Evolutionary conservation across 73 alveolate species (phyloP).

Genomic region (Paramecium bursaria): DNA sequence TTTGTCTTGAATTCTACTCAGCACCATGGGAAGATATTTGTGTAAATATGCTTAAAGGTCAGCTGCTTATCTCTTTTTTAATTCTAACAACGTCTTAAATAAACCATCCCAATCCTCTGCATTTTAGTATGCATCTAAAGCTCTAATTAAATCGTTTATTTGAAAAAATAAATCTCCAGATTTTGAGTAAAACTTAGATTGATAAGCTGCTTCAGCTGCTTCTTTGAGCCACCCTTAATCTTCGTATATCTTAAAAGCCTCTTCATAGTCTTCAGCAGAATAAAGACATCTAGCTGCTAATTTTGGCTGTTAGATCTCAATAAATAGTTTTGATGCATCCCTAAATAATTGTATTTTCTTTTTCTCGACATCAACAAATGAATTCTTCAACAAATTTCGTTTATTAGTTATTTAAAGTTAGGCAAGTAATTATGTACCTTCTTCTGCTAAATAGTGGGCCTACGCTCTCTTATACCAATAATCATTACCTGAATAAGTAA

Average conservation of each 20-base stretch:
- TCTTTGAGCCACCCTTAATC: slow-evolving; percentile 64
- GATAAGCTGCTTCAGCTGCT: slow-evolving; percentile 84
- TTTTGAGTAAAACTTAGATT: slow-evolving; percentile 48
- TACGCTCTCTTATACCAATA: slow-evolving; percentile 71
- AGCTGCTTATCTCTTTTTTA: slow-evolving; percentile 75
- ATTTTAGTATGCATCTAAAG: slow-evolving; percentile 60
- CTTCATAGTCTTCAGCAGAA: slow-evolving; percentile 75
- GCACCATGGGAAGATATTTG: slow-evolving; percentile 84
- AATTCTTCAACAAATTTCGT: slow-evolving; percentile 55
- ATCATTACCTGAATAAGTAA: slow-evolving; percentile 74
- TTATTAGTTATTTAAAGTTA: neutral
- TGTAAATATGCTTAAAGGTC: slow-evolving; percentile 75
- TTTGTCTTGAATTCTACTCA: slow-evolving; percentile 73
- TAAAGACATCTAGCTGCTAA: slow-evolving; percentile 86
- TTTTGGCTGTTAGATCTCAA: slow-evolving; percentile 53
- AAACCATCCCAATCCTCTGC: slow-evolving; percentile 68
- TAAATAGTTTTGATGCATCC: slow-evolving; percentile 77
- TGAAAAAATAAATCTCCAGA: slow-evolving; percentile 68
- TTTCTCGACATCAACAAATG: slow-evolving; percentile 48
- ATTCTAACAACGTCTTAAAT: slow-evolving; percentile 67
- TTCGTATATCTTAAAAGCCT: slow-evolving; percentile 76
- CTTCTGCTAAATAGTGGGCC: slow-evolving; percentile 79
- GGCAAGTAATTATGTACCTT: slow-evolving; percentile 75
- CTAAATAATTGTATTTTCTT: slow-evolving; percentile 57
- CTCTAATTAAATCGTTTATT: slow-evolving; percentile 63